These are phyloP conservation scores for Podaxis carcinomalis DNA, from an alignment of 768 basidiomycete species.

Conservation along the genomic window DNA sequence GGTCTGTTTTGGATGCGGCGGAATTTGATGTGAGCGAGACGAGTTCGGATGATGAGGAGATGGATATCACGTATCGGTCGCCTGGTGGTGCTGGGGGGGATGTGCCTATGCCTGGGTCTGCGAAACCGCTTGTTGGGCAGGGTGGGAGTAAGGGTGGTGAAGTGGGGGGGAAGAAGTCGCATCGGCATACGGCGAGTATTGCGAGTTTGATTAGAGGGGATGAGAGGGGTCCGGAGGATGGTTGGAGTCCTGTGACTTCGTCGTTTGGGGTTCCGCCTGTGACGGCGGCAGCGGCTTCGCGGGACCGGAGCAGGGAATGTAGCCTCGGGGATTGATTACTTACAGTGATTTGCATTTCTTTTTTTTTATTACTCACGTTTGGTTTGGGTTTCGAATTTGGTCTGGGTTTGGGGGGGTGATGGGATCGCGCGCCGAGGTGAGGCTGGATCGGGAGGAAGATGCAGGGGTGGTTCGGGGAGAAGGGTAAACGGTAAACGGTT, in stretches of 20 bases:
- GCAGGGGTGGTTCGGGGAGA: neutral
- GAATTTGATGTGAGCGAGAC: constrained; percentile 55
- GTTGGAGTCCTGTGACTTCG: constrained; percentile 71
- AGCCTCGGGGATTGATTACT: neutral
- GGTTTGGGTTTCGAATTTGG: neutral
- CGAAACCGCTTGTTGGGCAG: constrained; percentile 18
- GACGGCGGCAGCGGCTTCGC: neutral
- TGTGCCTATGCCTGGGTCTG: constrained; percentile 20
- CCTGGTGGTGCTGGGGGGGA: constrained; percentile 45
- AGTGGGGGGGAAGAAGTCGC: constrained; percentile 25
- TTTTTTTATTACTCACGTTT: neutral
- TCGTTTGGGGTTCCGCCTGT: constrained; percentile 47
- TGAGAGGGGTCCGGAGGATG: constrained; percentile 71
- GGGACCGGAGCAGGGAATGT: neutral
- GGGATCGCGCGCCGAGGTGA: neutral
- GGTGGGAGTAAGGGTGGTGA: neutral
- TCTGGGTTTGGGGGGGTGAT: neutral
- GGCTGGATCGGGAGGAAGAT: neutral
- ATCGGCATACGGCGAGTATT: constrained; percentile 81
- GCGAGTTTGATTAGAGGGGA: constrained; percentile 76
- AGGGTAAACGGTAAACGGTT: neutral
- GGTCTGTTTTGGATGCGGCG: constrained; percentile 31
- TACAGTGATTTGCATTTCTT: neutral
- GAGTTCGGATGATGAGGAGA: constrained; percentile 63
- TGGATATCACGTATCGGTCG: constrained; percentile 68